Percentiles rank a stretch among this genome's conserved stretches.
phyloP scores from a whole-genome alignment of 2,329 filamentous ascomycete genomes.

The Curvularia verruculosa region DNA sequence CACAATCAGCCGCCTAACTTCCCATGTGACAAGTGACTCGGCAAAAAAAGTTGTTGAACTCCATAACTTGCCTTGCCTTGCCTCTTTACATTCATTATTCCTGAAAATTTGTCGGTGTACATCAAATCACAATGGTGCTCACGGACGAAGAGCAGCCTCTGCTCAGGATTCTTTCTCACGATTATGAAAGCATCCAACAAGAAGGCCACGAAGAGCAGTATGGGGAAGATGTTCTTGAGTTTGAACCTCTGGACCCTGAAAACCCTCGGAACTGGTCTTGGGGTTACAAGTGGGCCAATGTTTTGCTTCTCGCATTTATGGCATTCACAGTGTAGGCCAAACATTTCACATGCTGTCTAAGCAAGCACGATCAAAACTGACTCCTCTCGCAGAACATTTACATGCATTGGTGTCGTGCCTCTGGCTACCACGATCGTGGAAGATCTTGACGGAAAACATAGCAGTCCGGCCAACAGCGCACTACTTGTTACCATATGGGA shows the following conservation, averaged over 20 bases:
- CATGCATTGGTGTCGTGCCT: slow-evolving; percentile 47
- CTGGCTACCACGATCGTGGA: slow-evolving; percentile 40
- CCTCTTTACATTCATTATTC: background rate
- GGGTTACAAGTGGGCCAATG: slow-evolving; percentile 42
- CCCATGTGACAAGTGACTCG: background rate
- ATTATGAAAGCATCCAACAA: slow-evolving; percentile 18
- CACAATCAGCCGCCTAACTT: slow-evolving; percentile 6
- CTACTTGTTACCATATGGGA: slow-evolving; percentile 48
- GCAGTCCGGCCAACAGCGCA: slow-evolving; percentile 33
- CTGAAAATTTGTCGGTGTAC: background rate
- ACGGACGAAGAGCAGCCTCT: slow-evolving; percentile 41
- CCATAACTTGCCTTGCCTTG: background rate
- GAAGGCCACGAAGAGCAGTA: slow-evolving; percentile 22
- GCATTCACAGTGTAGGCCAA: slow-evolving; percentile 44
- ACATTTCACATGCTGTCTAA: background rate
- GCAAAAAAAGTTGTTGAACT: slow-evolving; percentile 9
- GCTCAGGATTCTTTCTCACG: slow-evolving; percentile 31
- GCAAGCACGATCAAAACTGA: background rate
- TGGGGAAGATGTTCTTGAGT: slow-evolving; percentile 31
- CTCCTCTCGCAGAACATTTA: slow-evolving; percentile 40
- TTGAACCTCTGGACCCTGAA: slow-evolving; percentile 38
- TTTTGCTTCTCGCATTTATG: slow-evolving; percentile 41
- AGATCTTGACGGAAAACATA: slow-evolving; percentile 36
- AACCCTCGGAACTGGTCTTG: slow-evolving; percentile 41
- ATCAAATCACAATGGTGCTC: slow-evolving; percentile 21